phyloP scores from a whole-genome alignment of 768 basidiomycete species.

The Trametes cubensis region DNA sequence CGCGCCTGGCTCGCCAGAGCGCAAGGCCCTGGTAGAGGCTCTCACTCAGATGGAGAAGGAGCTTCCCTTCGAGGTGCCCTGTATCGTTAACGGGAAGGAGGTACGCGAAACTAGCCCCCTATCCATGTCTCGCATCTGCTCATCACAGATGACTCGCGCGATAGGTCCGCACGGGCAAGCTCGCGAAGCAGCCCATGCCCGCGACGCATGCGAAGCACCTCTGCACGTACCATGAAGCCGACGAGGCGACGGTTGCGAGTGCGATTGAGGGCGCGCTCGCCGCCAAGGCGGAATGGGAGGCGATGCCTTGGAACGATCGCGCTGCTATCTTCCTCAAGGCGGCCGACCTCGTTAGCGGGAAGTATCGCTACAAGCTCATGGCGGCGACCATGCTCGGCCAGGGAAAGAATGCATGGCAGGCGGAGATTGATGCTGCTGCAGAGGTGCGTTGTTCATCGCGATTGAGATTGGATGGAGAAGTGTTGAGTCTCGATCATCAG shows the following conservation, averaged over 20 bases:
- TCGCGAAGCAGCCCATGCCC: constrained; percentile 81
- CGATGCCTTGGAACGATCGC: constrained; percentile 93
- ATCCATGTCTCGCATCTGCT: not conserved
- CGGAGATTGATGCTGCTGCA: constrained; percentile 98
- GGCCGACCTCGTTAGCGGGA: constrained; percentile 92
- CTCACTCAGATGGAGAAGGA: constrained; percentile 79
- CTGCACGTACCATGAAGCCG: constrained; percentile 88
- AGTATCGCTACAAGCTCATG: constrained; percentile 93
- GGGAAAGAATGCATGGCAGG: constrained; percentile 99
- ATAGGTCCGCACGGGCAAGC: constrained; percentile 79
- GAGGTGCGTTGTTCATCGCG: constrained; percentile 61
- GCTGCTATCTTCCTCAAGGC: constrained; percentile 99
- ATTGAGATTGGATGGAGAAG: no score
- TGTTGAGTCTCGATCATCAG: constrained; percentile 38
- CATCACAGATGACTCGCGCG: not conserved
- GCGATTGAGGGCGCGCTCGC: constrained; percentile 89
- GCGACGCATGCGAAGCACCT: constrained; percentile 83
- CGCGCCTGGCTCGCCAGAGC: constrained; percentile 77
- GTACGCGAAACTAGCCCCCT: constrained; percentile 40
- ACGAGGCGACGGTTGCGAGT: constrained; percentile 66
- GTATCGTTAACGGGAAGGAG: constrained; percentile 86
- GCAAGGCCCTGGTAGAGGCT: constrained; percentile 69
- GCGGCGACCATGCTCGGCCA: constrained; percentile 98
- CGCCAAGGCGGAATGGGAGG: constrained; percentile 90
- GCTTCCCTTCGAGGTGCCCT: constrained; percentile 91